Percentiles rank a stretch among this genome's conserved stretches.
Evolutionary conservation across 176 grass and related monocot species (phyloP).

Genomic region (Bonia amplexicaulis): DNA sequence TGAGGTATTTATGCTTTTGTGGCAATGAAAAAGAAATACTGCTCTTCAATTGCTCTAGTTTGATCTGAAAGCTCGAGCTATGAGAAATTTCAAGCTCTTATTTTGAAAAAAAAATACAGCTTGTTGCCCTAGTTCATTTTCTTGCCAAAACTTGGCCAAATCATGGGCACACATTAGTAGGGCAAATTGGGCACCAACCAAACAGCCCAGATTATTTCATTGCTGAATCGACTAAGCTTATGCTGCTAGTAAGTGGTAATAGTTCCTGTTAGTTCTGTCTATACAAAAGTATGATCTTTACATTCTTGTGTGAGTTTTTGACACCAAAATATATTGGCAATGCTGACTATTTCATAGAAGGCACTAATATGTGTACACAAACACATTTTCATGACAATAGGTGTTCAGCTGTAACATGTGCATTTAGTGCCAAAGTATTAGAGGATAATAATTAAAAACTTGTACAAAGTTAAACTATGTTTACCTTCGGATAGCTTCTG

Average conservation of each 20-base stretch:
- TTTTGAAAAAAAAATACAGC: background rate
- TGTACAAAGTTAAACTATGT: background rate
- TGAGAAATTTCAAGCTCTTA: background rate
- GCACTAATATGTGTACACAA: background rate
- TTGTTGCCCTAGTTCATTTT: background rate
- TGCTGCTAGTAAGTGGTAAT: background rate
- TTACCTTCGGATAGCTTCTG: background rate
- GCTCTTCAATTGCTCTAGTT: background rate
- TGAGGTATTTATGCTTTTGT: background rate
- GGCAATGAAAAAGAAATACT: background rate
- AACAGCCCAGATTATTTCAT: background rate
- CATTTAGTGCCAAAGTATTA: background rate
- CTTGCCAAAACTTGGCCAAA: background rate
- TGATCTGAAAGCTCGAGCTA: background rate
- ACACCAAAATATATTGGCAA: background rate
- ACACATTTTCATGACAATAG: background rate
- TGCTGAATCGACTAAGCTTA: background rate
- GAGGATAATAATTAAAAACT: background rate
- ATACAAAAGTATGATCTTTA: constrained; percentile 14
- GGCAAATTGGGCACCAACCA: background rate
- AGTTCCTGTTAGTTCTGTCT: background rate
- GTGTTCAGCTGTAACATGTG: background rate
- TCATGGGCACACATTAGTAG: background rate
- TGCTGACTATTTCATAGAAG: constrained; percentile 2
- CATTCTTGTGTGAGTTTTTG: background rate